These are phyloP conservation scores for Coemansia sp. DNA, from an alignment of 192 early-diverging fungal species.

Conservation along the genomic window DNA sequence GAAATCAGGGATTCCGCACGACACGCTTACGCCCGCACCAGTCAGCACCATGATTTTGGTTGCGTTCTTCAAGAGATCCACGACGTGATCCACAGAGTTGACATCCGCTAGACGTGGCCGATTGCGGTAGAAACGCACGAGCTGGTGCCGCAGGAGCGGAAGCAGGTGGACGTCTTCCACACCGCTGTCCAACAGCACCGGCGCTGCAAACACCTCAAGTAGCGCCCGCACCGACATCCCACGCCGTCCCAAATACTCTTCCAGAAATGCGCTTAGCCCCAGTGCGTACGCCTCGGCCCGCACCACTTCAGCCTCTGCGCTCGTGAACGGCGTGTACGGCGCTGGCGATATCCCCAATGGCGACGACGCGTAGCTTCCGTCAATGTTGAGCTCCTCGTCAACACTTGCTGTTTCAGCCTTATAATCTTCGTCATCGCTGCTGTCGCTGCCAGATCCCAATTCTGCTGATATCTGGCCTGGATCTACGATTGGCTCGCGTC, in stretches of 20 bases:
- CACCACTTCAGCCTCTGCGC: conserved; percentile 34
- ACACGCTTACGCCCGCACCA: conserved; percentile 81
- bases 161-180: conserved; percentile 60
- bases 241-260: conserved; percentile 58
- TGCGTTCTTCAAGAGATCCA: conserved; percentile 56
- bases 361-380: conserved; percentile 46
- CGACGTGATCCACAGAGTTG: conserved; percentile 64
- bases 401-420: conserved; percentile 3
- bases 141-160: conserved; percentile 55
- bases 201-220: conserved; percentile 61
- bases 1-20: conserved; percentile 97
- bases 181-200: conserved; percentile 33
- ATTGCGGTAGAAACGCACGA: conserved; percentile 58
- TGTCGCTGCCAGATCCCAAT: neutral
- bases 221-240: conserved; percentile 56
- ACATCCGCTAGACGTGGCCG: conserved; percentile 55
- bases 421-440: conserved; percentile 4
- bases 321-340: conserved; percentile 21
- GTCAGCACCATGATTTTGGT: conserved; percentile 87
- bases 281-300: conserved; percentile 35
- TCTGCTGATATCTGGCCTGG: neutral
- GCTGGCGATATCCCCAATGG: conserved; percentile 8
- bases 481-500: neutral
- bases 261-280: conserved; percentile 54
- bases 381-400: conserved; percentile 36